These are phyloP conservation scores for Hapsidospora chrysogenum DNA, from an alignment of 495 filamentous ascomycete species.

Conservation along the genomic window DNA sequence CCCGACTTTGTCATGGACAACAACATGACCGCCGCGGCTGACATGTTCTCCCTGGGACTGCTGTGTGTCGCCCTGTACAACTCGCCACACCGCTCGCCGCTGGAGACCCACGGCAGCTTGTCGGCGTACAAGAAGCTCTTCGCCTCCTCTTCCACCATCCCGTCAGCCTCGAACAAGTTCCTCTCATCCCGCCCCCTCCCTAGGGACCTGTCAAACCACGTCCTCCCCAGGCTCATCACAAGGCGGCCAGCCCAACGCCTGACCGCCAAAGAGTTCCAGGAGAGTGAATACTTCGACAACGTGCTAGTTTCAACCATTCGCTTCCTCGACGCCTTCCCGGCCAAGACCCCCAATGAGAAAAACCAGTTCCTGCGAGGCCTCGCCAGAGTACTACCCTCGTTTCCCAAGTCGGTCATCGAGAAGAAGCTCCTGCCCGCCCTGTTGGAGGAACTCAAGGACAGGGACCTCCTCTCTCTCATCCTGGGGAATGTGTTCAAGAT, in stretches of 20 bases:
- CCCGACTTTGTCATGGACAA: conserved; percentile 87
- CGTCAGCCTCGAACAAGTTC: conserved; percentile 66
- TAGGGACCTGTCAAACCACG: conserved; percentile 51
- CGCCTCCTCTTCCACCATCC: conserved; percentile 55
- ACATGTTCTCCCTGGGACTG: conserved; percentile 86
- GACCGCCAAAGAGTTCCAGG: conserved; percentile 82
- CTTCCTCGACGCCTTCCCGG: conserved; percentile 76
- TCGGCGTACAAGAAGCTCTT: conserved; percentile 73
- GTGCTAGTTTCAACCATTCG: conserved; percentile 89
- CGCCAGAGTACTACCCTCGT: conserved; percentile 69
- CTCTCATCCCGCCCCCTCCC: conserved; percentile 65
- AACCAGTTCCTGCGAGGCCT: conserved; percentile 80
- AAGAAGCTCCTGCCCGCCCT: conserved; percentile 82
- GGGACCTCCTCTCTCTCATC: conserved; percentile 64
- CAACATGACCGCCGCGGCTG: conserved; percentile 60
- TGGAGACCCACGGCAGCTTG: conserved; percentile 61
- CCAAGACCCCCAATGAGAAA: conserved; percentile 85
- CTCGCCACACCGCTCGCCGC: conserved; percentile 70
- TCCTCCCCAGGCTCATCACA: conserved; percentile 72
- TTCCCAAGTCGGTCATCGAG: conserved; percentile 82
- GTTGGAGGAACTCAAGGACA: conserved; percentile 85
- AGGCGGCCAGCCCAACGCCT: conserved; percentile 71
- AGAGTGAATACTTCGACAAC: conserved; percentile 90
- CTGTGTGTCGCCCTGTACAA: conserved; percentile 85
- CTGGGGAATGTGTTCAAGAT: conserved; percentile 87